Evolutionary conservation across 805 yeast genomes (phyloP).

Genomic region (Candida andamanensis): DNA sequence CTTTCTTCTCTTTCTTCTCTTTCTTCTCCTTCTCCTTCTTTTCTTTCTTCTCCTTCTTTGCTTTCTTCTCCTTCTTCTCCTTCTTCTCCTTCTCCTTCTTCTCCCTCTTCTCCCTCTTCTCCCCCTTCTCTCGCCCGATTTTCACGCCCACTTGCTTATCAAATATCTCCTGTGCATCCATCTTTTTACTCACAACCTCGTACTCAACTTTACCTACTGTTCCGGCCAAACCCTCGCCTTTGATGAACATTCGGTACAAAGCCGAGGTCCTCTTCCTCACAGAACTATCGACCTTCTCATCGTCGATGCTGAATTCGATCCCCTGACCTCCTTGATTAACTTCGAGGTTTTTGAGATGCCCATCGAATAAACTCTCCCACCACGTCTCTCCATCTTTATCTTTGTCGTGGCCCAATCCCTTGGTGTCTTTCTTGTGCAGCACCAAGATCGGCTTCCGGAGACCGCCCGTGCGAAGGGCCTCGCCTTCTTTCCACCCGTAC

Average conservation of each 20-base stretch:
- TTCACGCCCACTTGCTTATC: constrained; percentile 14
- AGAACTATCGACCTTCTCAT: constrained; percentile 41
- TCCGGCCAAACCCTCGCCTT: constrained; percentile 81
- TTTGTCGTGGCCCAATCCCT: constrained; percentile 80
- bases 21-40: constrained; percentile 17
- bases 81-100: constrained; percentile 16
- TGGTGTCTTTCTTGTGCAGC: constrained; percentile 82
- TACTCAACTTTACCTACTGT: constrained; percentile 44
- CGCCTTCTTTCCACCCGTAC: constrained; percentile 92
- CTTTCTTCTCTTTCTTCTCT: constrained; percentile 14
- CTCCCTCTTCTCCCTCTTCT: constrained; percentile 19
- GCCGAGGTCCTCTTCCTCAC: constrained; percentile 58
- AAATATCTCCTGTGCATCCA: constrained; percentile 10
- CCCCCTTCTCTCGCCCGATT: constrained; percentile 17
- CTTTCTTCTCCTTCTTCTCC: constrained; percentile 18
- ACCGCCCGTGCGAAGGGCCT: constrained; percentile 76
- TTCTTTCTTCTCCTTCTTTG: constrained; percentile 17
- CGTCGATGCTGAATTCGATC: constrained; percentile 51
- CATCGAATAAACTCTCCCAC: constrained; percentile 97
- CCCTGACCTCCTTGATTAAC: constrained; percentile 35
- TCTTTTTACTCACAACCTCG: constrained; percentile 8
- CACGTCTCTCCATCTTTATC: constrained; percentile 75
- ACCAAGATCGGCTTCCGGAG: constrained; percentile 81
- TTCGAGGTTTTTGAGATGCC: constrained; percentile 76
- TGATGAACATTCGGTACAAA: constrained; percentile 77